A percentile compares a stretch with the other conserved stretches of the same genome.
phyloP scores from a whole-genome alignment of 1,139 yeast species.

The Lodderomyces pseudojiufengensis region DNA sequence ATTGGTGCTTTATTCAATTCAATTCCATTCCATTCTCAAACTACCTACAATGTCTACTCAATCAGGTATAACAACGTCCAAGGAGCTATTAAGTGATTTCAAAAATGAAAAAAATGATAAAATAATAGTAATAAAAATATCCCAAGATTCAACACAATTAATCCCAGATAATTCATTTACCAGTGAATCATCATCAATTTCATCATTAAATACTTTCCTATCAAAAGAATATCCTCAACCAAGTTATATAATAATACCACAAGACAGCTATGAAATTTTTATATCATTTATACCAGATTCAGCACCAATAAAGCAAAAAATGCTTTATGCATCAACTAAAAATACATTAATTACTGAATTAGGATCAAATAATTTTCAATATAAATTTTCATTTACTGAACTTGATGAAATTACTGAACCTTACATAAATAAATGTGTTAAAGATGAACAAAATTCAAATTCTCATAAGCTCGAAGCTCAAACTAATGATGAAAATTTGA shows the following conservation, averaged over 20 bases:
- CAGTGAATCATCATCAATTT: conserved; percentile 23
- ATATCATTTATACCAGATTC: conserved; percentile 83
- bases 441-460: conserved; percentile 15
- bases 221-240: conserved; percentile 47
- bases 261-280: conserved; percentile 43
- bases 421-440: conserved; percentile 44
- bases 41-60: conserved; percentile 61
- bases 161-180: conserved; percentile 37
- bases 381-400: conserved; percentile 54
- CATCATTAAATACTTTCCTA: conserved; percentile 30
- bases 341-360: conserved; percentile 69
- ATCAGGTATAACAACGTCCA: conserved; percentile 62
- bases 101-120: conserved; percentile 18
- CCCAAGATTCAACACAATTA: conserved; percentile 46
- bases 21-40: neutral
- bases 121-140: conserved; percentile 38
- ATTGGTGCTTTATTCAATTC: too few species aligned
- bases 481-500: conserved; percentile 56
- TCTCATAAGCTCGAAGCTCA: conserved; percentile 43
- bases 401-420: conserved; percentile 54
- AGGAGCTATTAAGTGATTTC: conserved; percentile 35
- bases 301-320: conserved; percentile 79
- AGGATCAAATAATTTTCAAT: conserved; percentile 60
- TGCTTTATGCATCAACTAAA: conserved; percentile 92
- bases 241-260: conserved; percentile 49